phyloP scores from a whole-genome alignment of 1,284 basidiomycete genomes.

The Cryptococcus amylolentus region DNA sequence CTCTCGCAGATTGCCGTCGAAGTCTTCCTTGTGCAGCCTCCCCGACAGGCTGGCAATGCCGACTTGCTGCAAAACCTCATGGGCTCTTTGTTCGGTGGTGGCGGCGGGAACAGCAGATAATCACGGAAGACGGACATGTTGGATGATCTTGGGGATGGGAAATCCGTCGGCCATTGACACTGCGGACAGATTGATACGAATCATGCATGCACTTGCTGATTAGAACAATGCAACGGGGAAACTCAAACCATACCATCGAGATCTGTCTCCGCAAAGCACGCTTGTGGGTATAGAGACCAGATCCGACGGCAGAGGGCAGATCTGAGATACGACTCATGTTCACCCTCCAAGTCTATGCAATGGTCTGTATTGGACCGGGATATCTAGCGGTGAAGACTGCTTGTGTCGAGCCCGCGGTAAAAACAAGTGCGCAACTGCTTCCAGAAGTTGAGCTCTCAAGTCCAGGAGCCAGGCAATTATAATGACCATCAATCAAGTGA shows the following conservation, averaged over 20 bases:
- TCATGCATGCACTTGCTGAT: background rate
- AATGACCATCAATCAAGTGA: too few relatives aligned
- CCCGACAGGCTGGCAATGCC: constrained; percentile 59
- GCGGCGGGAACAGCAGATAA: constrained; percentile 49
- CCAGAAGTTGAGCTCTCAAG: too few relatives aligned
- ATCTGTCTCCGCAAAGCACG: too few relatives aligned
- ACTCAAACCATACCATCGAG: background rate
- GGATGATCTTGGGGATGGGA: too few relatives aligned
- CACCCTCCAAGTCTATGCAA: too few relatives aligned
- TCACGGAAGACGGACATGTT: background rate
- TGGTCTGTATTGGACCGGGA: background rate
- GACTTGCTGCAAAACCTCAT: constrained; percentile 80
- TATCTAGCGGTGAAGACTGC: background rate
- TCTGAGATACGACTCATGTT: too few relatives aligned
- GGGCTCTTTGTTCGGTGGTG: constrained; percentile 68
- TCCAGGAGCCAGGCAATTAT: too few relatives aligned
- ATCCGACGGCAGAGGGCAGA: too few relatives aligned
- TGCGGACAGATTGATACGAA: too few relatives aligned
- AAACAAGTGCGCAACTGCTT: background rate
- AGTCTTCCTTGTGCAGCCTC: constrained; percentile 76
- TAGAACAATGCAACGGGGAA: background rate
- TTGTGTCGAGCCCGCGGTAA: background rate
- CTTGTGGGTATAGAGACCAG: too few relatives aligned
- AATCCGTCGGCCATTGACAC: too few relatives aligned
- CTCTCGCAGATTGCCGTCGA: constrained; percentile 59